Evolutionary conservation across 192 early-diverging fungal genomes (phyloP).

Genomic region (Cladochytrium replicatum): DNA sequence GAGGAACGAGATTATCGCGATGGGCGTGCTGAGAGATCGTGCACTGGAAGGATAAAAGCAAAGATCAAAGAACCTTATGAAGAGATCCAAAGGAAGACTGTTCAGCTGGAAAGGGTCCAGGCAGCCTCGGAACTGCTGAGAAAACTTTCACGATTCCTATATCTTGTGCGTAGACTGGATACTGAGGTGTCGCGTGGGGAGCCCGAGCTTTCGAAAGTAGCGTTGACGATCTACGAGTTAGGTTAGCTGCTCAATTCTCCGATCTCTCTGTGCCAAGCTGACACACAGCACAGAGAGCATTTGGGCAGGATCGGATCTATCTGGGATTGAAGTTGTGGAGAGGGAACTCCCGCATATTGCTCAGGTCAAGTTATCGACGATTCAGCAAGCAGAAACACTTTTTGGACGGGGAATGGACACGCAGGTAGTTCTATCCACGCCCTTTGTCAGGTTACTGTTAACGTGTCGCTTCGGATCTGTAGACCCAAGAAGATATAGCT

Average conservation of each 20-base stretch:
- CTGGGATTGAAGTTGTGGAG: constrained; percentile 57
- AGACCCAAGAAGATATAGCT: constrained; percentile 39
- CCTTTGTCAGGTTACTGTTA: neutral
- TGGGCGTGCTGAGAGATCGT: neutral
- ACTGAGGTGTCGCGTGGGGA: constrained; percentile 36
- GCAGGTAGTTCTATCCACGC: constrained; percentile 15
- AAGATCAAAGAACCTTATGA: constrained; percentile 51
- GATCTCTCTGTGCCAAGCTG: neutral
- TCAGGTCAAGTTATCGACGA: constrained; percentile 29
- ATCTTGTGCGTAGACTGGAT: constrained; percentile 47
- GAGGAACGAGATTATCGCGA: neutral
- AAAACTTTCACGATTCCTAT: constrained; percentile 48
- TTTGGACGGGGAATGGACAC: constrained; percentile 18
- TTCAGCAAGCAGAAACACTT: constrained; percentile 33
- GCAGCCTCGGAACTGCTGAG: constrained; percentile 48
- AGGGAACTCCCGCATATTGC: constrained; percentile 37
- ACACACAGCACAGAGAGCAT: constrained; percentile 27
- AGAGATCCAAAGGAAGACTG: constrained; percentile 49
- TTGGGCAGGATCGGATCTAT: constrained; percentile 47
- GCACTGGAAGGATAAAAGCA: constrained; percentile 31
- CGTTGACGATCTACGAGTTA: constrained; percentile 48
- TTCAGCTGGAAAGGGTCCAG: constrained; percentile 56
- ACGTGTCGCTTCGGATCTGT: neutral
- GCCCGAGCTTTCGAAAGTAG: constrained; percentile 41
- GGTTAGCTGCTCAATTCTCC: constrained; percentile 27